Evolutionary conservation across 331 rosid genomes (phyloP), one percentile per base, ranked within the genome.

Genomic region (Spiraea crenata): DNA sequence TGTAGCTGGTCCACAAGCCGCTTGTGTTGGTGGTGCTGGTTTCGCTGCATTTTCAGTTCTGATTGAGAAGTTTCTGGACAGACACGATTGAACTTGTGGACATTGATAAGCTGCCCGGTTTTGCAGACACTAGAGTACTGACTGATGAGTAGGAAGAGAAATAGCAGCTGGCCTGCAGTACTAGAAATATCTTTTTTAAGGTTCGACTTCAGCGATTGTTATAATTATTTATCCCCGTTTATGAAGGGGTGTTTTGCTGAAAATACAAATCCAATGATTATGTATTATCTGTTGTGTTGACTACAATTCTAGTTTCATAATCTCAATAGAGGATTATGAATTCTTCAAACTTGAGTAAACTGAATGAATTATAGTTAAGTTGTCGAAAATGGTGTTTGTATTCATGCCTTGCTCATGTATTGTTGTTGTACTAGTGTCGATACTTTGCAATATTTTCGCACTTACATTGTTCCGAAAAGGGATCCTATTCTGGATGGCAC

Each of bases 1-100:
- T 75, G 57, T 82, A 91, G 99, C 91, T 70, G 97, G 99, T 76
- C 96, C 95, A 45, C 88, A 86, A 80, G 96, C 97, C 44, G 93
- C 97, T 40, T 93, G 99, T 47, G 82, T 40, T 7, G 99, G 99
- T 41, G 91, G 98, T 68, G 98, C 95, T 39, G 96, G 97, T 41
- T 93, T 93, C 79, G 95, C 98, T 2, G 91, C 99, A 63, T 93
- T 93, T 81, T 93, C 96, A 17, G 95, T 87, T 9, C 46, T 86
- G 41, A 93, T 89, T 72, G 99, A 93, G 83, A 93, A 93, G 82
- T 93, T 93, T 79, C 76, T 87, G 74, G 99, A 93, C 40, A 83
- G 99, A 47, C 97, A 87, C 38, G 78, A 80, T 69, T 90, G 63
- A 58, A 39, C 37, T 58, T 37, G 82, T 83, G 31, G 42, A 31